Evolutionary conservation across 305 asterid genomes (phyloP).

Genomic region (Solanum chacoense): DNA sequence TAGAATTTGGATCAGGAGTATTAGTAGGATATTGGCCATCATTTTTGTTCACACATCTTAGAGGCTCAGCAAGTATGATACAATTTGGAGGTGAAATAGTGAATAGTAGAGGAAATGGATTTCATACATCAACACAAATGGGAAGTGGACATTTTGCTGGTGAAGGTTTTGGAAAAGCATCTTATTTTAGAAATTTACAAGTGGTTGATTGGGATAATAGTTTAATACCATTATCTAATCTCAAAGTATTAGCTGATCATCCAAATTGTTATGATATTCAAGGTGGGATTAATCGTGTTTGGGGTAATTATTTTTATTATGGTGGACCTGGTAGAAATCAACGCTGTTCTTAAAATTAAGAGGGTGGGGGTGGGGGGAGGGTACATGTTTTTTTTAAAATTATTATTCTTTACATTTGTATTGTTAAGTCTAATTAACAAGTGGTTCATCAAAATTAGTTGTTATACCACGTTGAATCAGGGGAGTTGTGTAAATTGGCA

Average conservation of each 20-base stretch:
- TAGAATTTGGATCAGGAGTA: slow-evolving; percentile 70
- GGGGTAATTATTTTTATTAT: slow-evolving; percentile 92
- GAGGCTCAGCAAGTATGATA: slow-evolving; percentile 69
- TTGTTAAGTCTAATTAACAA: slow-evolving; percentile 25
- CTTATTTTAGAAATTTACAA: slow-evolving; percentile 78
- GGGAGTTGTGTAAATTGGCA: slow-evolving; percentile 30
- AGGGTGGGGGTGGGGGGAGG: not conserved
- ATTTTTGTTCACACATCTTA: slow-evolving; percentile 54
- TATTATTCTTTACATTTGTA: slow-evolving; percentile 29
- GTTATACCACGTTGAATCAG: slow-evolving; percentile 20
- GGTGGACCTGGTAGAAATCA: slow-evolving; percentile 93
- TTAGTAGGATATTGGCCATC: slow-evolving; percentile 94
- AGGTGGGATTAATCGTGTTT: slow-evolving; percentile 69
- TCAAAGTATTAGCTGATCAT: slow-evolving; percentile 64
- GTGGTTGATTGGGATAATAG: slow-evolving; percentile 84
- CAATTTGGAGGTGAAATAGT: slow-evolving; percentile 94
- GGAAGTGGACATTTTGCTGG: slow-evolving; percentile 94
- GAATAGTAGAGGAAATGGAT: slow-evolving; percentile 36
- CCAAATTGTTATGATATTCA: slow-evolving; percentile 72
- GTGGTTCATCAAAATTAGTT: slow-evolving; percentile 24
- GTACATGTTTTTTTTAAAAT: not conserved
- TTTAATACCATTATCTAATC: slow-evolving; percentile 62
- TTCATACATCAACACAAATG: slow-evolving; percentile 84
- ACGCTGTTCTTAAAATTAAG: slow-evolving; percentile 42
- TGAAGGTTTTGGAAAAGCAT: slow-evolving; percentile 85